Conservation (phyloP, 2,329 filamentous ascomycete genomes). For the Raffaelea ambrosiae region DNA sequence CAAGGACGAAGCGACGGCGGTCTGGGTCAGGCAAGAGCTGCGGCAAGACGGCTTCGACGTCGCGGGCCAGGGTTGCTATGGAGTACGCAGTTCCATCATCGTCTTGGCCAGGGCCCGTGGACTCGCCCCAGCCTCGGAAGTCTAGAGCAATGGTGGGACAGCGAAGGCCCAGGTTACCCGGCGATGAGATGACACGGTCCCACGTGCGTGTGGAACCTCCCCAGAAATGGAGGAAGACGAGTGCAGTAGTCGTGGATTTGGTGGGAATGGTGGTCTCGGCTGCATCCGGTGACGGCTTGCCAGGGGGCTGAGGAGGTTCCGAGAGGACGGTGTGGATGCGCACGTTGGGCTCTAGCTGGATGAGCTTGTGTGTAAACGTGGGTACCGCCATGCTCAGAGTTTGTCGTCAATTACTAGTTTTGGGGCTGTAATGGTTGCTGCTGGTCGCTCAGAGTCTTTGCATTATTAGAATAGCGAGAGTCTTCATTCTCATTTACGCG, state of each 20-base stretch:
- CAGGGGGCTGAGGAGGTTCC: neutral
- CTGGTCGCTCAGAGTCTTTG: too few species aligned
- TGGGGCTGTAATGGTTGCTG: too few species aligned
- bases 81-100: conserved; percentile 18
- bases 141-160: conserved; percentile 21
- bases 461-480: too few species aligned
- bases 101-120: conserved; percentile 22
- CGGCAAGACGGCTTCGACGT: conserved; percentile 16
- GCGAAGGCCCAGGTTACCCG: neutral
- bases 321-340: neutral
- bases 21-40: conserved; percentile 11
- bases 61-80: conserved; percentile 15
- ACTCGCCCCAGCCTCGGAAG: conserved; percentile 27
- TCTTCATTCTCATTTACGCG: too few species aligned
- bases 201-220: conserved; percentile 26
- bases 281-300: too few species aligned
- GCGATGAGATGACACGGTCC: conserved; percentile 13
- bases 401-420: too few species aligned
- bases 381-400: too few species aligned
- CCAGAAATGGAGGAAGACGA: conserved; percentile 29
- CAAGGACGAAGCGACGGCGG: conserved; percentile 20
- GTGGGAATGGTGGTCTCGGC: too few species aligned
- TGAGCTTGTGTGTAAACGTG: too few species aligned
- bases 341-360: neutral
- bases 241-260: neutral